Conservation (phyloP, 768 basidiomycete genomes). For the Suillus subluteus region DNA sequence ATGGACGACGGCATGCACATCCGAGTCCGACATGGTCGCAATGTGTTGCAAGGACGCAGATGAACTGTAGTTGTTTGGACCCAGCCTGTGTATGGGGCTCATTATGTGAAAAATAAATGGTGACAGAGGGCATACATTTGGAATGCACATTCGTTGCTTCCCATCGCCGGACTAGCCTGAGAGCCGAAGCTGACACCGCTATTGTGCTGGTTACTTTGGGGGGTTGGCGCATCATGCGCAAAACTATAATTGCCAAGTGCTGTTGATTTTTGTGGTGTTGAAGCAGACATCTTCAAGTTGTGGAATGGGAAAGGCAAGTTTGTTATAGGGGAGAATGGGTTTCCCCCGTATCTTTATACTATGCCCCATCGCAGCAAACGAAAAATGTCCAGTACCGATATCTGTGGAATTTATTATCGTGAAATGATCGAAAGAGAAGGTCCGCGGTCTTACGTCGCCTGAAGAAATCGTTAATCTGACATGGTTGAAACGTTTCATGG, state of each 20-base stretch:
- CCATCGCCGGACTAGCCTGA: not conserved
- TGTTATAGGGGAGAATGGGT: not conserved
- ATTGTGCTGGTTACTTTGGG: not conserved
- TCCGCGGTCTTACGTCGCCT: too few relatives aligned
- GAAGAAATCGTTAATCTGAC: too few relatives aligned
- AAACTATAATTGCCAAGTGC: not conserved
- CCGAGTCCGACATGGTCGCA: too few relatives aligned
- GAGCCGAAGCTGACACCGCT: not conserved
- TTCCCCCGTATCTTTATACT: not conserved
- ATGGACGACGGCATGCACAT: not conserved
- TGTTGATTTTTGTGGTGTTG: not conserved
- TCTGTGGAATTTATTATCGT: too few relatives aligned
- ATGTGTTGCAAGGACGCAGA: not conserved
- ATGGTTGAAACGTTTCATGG: too few relatives aligned
- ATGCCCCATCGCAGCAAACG: not conserved
- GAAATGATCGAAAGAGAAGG: too few relatives aligned
- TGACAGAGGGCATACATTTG: not conserved
- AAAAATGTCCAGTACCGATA: too few relatives aligned
- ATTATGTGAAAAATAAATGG: not conserved
- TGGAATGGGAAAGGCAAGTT: not conserved
- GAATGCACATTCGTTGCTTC: not conserved
- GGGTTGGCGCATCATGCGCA: not conserved
- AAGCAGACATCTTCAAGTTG: not conserved
- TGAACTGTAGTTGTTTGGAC: too few relatives aligned
- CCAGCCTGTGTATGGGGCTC: not conserved